These are phyloP conservation scores for Moniliophthora roreri DNA, from an alignment of 1,284 basidiomycete genomes.

Conservation along the genomic window DNA sequence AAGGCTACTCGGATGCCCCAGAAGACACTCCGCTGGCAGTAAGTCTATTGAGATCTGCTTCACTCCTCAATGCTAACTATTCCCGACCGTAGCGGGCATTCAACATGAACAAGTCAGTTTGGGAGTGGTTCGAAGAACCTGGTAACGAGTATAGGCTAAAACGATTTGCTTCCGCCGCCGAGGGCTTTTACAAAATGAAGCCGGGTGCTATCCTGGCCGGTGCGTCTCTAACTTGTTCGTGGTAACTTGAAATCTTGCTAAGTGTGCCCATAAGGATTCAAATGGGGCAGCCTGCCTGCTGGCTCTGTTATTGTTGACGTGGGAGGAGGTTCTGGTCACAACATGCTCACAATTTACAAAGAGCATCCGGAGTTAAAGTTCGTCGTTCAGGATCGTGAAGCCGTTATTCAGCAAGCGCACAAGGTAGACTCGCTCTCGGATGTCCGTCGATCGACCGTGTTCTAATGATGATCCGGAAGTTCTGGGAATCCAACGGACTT, in stretches of 20 bases:
- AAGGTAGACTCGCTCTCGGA: constrained; percentile 7
- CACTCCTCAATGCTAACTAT: background rate
- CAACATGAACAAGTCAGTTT: constrained; percentile 16
- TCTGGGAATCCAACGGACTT: constrained; percentile 12
- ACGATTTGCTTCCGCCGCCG: constrained; percentile 24
- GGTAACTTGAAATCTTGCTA: background rate
- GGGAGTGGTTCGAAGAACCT: constrained; percentile 23
- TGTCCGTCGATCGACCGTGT: background rate
- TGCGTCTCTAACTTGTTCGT: background rate
- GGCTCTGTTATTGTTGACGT: constrained; percentile 25
- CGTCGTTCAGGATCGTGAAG: constrained; percentile 23
- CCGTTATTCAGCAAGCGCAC: constrained; percentile 19
- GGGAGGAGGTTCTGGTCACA: constrained; percentile 25
- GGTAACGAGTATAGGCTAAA: constrained; percentile 17
- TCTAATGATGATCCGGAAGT: background rate
- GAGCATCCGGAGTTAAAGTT: constrained; percentile 14
- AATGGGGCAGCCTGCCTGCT: constrained; percentile 20
- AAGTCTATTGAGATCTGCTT: background rate
- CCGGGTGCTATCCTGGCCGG: constrained; percentile 8
- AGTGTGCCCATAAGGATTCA: constrained; percentile 17
- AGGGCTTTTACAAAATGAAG: constrained; percentile 17
- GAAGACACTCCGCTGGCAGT: constrained; percentile 7
- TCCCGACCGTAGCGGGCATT: constrained; percentile 18
- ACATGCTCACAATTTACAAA: constrained; percentile 16
- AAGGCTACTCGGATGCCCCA: constrained; percentile 16